Evolutionary conservation across 345 rosid species (phyloP).

Genomic region (Combretum micranthum): DNA sequence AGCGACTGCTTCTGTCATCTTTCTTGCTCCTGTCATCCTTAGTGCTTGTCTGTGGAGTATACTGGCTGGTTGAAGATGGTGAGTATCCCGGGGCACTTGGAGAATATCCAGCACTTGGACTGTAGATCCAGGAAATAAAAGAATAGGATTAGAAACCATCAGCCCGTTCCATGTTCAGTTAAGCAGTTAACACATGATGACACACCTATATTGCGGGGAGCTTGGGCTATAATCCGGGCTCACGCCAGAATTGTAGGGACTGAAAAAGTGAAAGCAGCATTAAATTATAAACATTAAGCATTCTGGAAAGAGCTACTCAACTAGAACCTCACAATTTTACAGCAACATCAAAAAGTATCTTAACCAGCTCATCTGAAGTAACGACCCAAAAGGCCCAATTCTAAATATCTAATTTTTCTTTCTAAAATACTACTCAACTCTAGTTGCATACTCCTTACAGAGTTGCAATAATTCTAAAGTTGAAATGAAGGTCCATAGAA

Average conservation of each 20-base stretch:
- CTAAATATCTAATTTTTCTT: no score
- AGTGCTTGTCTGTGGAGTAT: constrained; percentile 55
- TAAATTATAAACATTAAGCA: background rate
- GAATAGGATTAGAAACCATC: background rate
- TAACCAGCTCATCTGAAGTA: no score
- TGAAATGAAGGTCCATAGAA: no score
- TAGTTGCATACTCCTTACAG: no score
- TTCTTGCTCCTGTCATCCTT: constrained; percentile 39
- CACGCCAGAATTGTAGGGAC: constrained; percentile 72
- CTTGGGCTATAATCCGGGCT: constrained; percentile 73
- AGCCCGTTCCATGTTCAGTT: background rate
- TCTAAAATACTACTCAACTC: no score
- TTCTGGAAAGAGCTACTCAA: background rate
- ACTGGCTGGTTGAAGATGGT: constrained; percentile 75
- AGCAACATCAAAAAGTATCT: no score
- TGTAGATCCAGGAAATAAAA: constrained; percentile 11
- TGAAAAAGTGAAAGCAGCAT: constrained; percentile 12
- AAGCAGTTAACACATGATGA: background rate
- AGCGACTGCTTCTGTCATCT: constrained; percentile 27
- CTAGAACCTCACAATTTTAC: background rate
- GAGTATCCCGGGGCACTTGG: constrained; percentile 81
- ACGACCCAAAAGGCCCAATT: no score
- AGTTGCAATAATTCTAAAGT: no score
- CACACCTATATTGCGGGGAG: constrained; percentile 60
- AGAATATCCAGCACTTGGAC: constrained; percentile 81